Base-by-base conservation (phyloP, 768 basidiomycete species). In the Rhodotorula toruloides region DNA sequence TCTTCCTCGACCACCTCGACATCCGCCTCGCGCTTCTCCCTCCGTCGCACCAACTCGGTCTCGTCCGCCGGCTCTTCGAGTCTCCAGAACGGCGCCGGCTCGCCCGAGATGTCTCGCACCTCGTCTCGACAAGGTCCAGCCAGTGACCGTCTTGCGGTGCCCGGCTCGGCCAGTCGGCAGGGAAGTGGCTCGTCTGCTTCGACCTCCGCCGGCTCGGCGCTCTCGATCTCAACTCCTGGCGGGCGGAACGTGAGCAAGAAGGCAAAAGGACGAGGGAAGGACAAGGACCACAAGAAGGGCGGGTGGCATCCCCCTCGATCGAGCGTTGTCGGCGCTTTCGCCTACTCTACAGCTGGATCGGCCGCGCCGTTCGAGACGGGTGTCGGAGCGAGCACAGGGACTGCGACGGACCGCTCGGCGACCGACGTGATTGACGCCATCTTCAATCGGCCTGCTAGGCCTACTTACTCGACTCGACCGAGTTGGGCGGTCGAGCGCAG, bases 351-450 rank as follows among this genome's bases (percentile, higher is more conserved):
- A 6, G 32, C 10, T 10, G 32, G 22, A 22, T 19, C 53, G n/a
- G 37, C 16, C 53, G 5, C 53, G 53, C 19, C 19, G 37, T 17
- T 27, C 12, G 22, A 37, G 13, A 4, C 29, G 27, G 12, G n/a
- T 32, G 2, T 11, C 37, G 37, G 17, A 44, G n/a, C 40, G 42
- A 7, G 19, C 21, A 2, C 21, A 25, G 50, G 25, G 27, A 25
- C 16, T 19, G 39, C 31, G 47, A 9, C 44, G 2, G 22, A 32
- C 37, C 65, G 70, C 39, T 50, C 54, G 37, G 65, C 70, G 21
- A 9, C 53, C 36, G 70, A 71, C 27, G 42, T 71, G 44, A 49
- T 71, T 54, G 65, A 71, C 16, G 32, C 36, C 11, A 40, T 71
- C 44, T 71, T 71, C 55, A 71, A 67, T 46, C 65, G 61, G 2